Evolutionary conservation across 2,329 filamentous ascomycete species (phyloP).

Genomic region (Calonectria hawksworthii): DNA sequence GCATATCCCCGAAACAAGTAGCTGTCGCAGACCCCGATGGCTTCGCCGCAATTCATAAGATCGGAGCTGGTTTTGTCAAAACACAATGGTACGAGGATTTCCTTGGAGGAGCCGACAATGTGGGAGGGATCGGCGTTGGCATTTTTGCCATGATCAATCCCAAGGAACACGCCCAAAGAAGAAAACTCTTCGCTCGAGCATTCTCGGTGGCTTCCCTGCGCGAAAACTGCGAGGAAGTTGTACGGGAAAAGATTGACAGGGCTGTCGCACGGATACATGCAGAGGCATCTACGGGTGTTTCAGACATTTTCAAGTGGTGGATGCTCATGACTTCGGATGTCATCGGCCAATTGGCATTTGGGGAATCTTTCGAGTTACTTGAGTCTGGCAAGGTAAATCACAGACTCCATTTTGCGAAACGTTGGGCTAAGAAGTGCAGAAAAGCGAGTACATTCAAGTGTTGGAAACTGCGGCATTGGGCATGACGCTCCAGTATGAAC

Average conservation of each 20-base stretch:
- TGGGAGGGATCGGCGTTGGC: neutral
- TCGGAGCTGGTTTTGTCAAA: neutral
- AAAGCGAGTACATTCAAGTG: neutral
- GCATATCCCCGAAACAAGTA: neutral
- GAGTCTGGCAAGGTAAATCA: neutral
- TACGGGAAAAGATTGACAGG: neutral
- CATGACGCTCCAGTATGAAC: neutral
- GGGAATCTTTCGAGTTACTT: neutral
- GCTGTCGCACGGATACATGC: neutral
- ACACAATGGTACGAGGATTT: neutral
- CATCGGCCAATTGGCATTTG: neutral
- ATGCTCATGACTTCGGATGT: slow-evolving; percentile 5
- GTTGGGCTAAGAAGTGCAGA: neutral
- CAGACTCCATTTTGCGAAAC: too few relatives aligned
- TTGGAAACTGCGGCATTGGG: neutral
- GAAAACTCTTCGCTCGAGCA: neutral
- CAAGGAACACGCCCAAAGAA: neutral
- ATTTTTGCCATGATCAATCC: neutral
- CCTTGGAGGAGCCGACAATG: neutral
- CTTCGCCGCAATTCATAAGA: neutral
- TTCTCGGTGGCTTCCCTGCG: neutral
- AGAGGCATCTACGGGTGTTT: neutral
- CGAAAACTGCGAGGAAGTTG: neutral
- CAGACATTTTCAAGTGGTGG: slow-evolving; percentile 3
- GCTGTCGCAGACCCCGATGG: neutral